Evolutionary conservation across 2,329 filamentous ascomycete genomes (phyloP), one percentile per base, ranked within the genome.

Genomic region (Beauveria varroae): DNA sequence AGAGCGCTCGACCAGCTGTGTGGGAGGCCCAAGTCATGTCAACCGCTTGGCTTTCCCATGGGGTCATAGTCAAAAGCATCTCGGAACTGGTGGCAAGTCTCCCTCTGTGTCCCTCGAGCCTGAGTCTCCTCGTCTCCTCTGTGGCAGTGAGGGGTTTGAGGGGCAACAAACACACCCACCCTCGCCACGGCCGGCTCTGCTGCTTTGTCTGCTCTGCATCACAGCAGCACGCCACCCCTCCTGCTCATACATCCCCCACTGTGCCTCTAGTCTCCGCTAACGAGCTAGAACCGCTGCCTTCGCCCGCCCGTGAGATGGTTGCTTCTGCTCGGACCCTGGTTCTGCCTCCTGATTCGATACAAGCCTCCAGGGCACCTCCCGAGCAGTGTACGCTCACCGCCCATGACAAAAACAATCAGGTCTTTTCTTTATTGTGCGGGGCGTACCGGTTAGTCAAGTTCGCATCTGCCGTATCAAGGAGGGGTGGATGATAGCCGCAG

Each of bases 311-410:
- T 28, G 34, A 58, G 56, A 41, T 43, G 37, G 56, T 37, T 41
- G 34, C 44, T 28, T 46, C 56, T 50, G 46, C 56, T 58, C 56
- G 56, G 56, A 58, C 56, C 56, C 56, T 28, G 22, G 34, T 47
- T 18, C 56, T 20, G 16, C 10, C 56, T 51, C 18, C 56, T 58
- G 56, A 58, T 58, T 58, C 56, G 56, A 50, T 37, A 37, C 20
- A 40, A n/a, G 46, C 7, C 30, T 30, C 18, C 30, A 18, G 10
- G 22, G 28, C 43, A 28, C 34, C 44, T 58, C 34, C 28, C 24
- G 7, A 49, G 28, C 20, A 46, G 18, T 8, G 41, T 37, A 47
- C 20, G 22, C 56, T 58, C 56, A 58, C 56, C 56, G 56, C 56
- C 34, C 34, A 58, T 50, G 46, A 26, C 22, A 22, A 47, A 57